Evolutionary conservation across 2,329 filamentous ascomycete species (phyloP).

Genomic region (Colletotrichum euphorbiae): DNA sequence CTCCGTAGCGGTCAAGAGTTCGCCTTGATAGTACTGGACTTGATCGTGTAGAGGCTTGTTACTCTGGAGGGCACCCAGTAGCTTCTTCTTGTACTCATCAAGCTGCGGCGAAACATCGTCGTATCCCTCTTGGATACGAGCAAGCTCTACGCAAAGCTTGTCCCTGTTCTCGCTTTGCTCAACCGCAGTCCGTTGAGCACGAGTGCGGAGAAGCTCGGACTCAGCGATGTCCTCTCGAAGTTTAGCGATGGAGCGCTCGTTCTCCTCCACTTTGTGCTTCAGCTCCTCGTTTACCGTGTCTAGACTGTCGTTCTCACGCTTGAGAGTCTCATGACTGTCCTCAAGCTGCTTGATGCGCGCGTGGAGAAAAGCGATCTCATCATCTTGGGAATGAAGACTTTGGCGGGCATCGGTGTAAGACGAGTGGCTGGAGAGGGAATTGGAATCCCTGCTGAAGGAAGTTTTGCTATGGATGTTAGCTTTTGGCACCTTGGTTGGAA

Average conservation of each 20-base stretch:
- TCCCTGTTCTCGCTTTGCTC: slow-evolving; percentile 12
- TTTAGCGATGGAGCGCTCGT: not conserved
- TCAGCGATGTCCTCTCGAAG: not conserved
- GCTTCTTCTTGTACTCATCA: slow-evolving; percentile 18
- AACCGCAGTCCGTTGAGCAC: slow-evolving; percentile 7
- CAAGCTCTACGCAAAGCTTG: not conserved
- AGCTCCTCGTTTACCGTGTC: slow-evolving; percentile 18
- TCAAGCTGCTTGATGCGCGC: slow-evolving; percentile 3
- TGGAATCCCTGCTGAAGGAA: too few relatives aligned
- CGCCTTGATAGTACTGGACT: not conserved
- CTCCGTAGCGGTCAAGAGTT: slow-evolving; percentile 22
- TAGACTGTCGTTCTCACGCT: slow-evolving; percentile 17
- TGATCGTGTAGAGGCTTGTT: not conserved
- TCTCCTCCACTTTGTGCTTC: not conserved
- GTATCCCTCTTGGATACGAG: not conserved
- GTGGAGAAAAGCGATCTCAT: not conserved
- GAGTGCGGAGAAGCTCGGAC: slow-evolving; percentile 5
- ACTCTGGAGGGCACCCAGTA: not conserved
- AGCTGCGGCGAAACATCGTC: slow-evolving; percentile 2
- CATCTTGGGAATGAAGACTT: not conserved
- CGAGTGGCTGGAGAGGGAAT: not conserved
- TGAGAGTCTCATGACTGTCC: slow-evolving; percentile 19
- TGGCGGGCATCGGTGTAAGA: slow-evolving; percentile 19
- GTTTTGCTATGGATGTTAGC: not conserved
- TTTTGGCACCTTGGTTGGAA: not conserved